A percentile compares a stretch with the other conserved stretches of the same genome.
Evolutionary conservation across 2,329 filamentous ascomycete genomes (phyloP).

Genomic region (Neofusicoccum laricinum): DNA sequence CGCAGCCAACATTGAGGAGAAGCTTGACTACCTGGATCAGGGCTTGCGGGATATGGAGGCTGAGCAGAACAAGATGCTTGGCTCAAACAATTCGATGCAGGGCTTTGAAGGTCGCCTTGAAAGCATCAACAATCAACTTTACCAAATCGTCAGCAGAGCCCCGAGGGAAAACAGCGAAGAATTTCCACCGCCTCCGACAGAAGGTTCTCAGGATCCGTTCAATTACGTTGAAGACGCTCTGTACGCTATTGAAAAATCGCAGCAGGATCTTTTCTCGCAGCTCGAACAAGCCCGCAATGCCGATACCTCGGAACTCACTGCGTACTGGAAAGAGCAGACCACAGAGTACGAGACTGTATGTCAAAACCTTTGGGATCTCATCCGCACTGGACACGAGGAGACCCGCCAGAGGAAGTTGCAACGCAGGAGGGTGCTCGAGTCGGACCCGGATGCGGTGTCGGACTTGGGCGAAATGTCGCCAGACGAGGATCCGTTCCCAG

Average conservation of each 20-base stretch:
- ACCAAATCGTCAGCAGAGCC: slow-evolving; percentile 41
- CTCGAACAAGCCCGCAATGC: slow-evolving; percentile 5
- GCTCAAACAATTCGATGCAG: background rate
- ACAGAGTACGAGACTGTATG: slow-evolving; percentile 21
- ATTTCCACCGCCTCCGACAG: slow-evolving; percentile 46
- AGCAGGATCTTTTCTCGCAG: slow-evolving; percentile 3
- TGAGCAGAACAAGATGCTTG: slow-evolving; percentile 45
- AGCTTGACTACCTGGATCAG: slow-evolving; percentile 70
- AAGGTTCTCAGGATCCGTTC: slow-evolving; percentile 64
- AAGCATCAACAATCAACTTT: slow-evolving; percentile 62
- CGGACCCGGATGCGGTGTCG: slow-evolving; percentile 52
- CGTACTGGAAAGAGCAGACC: slow-evolving; percentile 19
- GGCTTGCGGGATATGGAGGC: slow-evolving; percentile 60
- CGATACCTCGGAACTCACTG: slow-evolving; percentile 17
- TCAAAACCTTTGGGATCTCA: slow-evolving; percentile 52
- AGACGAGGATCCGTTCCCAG: slow-evolving; percentile 58
- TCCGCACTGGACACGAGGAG: slow-evolving; percentile 42
- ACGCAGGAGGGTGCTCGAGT: slow-evolving; percentile 37
- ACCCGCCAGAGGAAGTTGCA: slow-evolving; percentile 37
- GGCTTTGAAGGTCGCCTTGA: slow-evolving; percentile 40
- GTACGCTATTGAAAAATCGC: slow-evolving; percentile 35
- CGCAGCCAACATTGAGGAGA: slow-evolving; percentile 43
- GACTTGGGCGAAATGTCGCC: slow-evolving; percentile 62
- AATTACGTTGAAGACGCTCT: slow-evolving; percentile 64
- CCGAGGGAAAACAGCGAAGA: slow-evolving; percentile 53